Conservation (phyloP, 495 filamentous ascomycete species). For the Annulohypoxylon nitens region DNA sequence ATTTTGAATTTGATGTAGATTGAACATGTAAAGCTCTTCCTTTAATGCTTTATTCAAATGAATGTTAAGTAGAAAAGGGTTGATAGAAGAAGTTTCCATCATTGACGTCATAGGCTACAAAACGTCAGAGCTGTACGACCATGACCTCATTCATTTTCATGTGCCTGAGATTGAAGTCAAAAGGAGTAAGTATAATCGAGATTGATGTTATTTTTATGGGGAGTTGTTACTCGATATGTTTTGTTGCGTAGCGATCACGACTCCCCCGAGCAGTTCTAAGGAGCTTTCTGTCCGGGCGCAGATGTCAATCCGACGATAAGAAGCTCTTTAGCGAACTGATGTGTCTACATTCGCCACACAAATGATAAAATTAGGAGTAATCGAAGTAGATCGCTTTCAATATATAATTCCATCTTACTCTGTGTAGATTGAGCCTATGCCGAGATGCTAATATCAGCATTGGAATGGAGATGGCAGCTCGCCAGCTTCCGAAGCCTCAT, state of each 20-base stretch:
- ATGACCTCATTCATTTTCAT: conserved; percentile 47
- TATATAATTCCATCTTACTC: neutral
- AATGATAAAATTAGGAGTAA: neutral
- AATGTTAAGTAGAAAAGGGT: neutral
- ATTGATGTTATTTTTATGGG: conserved; percentile 35
- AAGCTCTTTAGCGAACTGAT: neutral
- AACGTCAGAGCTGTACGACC: conserved; percentile 39
- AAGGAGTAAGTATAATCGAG: conserved; percentile 9
- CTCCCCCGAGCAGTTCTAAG: neutral
- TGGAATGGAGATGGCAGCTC: conserved; percentile 45
- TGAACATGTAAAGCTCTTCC: neutral
- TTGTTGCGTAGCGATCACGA: neutral
- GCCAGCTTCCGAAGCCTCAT: conserved; percentile 37
- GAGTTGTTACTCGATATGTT: neutral
- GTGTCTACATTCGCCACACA: neutral
- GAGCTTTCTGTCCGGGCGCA: conserved; percentile 22
- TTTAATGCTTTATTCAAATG: neutral
- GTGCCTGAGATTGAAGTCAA: conserved; percentile 14
- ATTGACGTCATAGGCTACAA: conserved; percentile 47
- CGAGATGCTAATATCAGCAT: conserved; percentile 34
- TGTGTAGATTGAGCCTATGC: neutral
- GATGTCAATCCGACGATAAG: neutral
- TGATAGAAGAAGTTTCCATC: conserved; percentile 20
- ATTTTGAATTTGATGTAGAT: neutral
- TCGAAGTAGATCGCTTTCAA: neutral